phyloP scores from a whole-genome alignment of 140 eudicot genomes.

The Oenanthe javanica region DNA sequence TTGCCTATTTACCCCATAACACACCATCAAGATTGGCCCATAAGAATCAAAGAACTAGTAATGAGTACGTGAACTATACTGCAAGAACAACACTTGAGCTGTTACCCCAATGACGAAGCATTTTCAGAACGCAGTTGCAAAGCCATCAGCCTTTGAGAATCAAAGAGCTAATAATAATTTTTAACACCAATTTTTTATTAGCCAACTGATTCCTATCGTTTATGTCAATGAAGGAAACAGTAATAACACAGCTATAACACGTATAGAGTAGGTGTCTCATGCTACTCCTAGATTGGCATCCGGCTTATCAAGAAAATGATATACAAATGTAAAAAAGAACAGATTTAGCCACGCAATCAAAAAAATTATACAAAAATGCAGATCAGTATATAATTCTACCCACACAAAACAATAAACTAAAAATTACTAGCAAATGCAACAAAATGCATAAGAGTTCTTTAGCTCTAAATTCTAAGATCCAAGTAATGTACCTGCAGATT shows the following conservation, averaged over 20 bases:
- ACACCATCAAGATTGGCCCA: not conserved
- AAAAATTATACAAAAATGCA: not conserved
- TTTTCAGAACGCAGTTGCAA: not conserved
- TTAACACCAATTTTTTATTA: not conserved
- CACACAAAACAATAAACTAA: not conserved
- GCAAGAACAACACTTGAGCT: not conserved
- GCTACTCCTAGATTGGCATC: not conserved
- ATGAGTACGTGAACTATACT: not conserved
- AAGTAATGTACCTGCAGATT: conserved; percentile 43
- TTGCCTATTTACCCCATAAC: not conserved
- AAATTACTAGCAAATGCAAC: not conserved
- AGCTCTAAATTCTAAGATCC: not conserved
- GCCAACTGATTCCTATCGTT: not conserved
- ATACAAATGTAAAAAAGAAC: not conserved
- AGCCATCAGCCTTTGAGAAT: not conserved
- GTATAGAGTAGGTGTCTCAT: not conserved
- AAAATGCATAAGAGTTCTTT: not conserved
- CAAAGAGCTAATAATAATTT: not conserved
- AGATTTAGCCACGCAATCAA: not conserved
- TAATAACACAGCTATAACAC: too few relatives aligned
- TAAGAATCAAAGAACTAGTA: not conserved
- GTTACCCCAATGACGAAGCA: not conserved
- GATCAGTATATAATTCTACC: not conserved
- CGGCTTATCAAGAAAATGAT: not conserved
- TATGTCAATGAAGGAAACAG: not conserved